Conservation (phyloP, 2,329 filamentous ascomycete genomes). For the Aspergillus pseudotamarii region DNA sequence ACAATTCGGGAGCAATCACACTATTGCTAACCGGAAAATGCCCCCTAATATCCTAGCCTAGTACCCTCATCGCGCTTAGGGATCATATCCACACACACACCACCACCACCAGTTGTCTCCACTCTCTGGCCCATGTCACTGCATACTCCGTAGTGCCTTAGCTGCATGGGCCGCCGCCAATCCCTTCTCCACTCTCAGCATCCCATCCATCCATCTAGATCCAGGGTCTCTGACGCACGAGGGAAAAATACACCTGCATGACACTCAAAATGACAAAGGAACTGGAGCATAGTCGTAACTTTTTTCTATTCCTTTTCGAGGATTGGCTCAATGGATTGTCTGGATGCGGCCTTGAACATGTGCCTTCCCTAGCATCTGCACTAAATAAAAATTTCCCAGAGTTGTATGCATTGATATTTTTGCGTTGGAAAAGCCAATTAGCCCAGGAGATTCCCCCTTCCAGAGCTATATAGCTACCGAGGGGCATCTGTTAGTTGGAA, state of each 20-base stretch:
- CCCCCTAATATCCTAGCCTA: slow-evolving; percentile 8
- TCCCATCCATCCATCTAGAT: slow-evolving; percentile 42
- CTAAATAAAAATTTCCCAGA: slow-evolving; percentile 25
- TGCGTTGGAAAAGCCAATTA: slow-evolving; percentile 19
- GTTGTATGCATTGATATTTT: slow-evolving; percentile 20
- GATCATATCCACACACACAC: slow-evolving; percentile 21
- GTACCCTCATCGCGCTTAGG: slow-evolving; percentile 17
- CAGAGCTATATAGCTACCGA: slow-evolving; percentile 11
- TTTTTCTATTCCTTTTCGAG: slow-evolving; percentile 24
- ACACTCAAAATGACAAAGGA: slow-evolving; percentile 43
- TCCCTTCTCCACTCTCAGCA: slow-evolving; percentile 33
- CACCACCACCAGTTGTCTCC: slow-evolving; percentile 15
- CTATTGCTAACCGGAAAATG: slow-evolving; percentile 9
- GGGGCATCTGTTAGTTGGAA: slow-evolving; percentile 14
- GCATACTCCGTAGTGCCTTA: slow-evolving; percentile 15
- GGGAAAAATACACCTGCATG: slow-evolving; percentile 46
- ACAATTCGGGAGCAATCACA: slow-evolving; percentile 7
- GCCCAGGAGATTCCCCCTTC: slow-evolving; percentile 17
- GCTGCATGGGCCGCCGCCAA: slow-evolving; percentile 41
- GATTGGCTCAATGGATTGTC: slow-evolving; percentile 26
- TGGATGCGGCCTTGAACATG: slow-evolving; percentile 26
- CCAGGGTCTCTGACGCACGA: slow-evolving; percentile 47
- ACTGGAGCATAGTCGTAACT: slow-evolving; percentile 26
- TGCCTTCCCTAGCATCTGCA: slow-evolving; percentile 24
- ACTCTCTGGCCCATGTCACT: slow-evolving; percentile 32